Conservation (phyloP, 257 asterid species). For the Rehmannia glutinosa region DNA sequence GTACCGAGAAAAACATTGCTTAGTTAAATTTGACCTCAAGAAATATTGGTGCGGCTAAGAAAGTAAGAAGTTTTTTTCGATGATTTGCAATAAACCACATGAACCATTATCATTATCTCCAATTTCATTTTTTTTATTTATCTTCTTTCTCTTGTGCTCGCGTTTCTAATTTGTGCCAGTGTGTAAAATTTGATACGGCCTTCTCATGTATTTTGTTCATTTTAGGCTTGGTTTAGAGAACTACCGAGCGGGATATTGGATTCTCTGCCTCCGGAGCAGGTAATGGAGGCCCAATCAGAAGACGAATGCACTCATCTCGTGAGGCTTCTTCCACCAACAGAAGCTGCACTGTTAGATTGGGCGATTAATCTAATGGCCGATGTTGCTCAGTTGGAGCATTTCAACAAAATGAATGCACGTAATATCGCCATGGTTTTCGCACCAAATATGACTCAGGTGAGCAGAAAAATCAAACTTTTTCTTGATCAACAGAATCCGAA, state of each 20-base stretch:
- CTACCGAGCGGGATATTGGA: slow-evolving; percentile 77
- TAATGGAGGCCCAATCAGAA: slow-evolving; percentile 74
- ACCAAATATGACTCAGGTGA: slow-evolving; percentile 91
- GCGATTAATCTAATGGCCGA: slow-evolving; percentile 91
- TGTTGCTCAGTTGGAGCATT: slow-evolving; percentile 72
- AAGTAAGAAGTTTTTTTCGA: too few relatives aligned
- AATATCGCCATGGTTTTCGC: slow-evolving; percentile 92
- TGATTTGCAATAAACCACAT: too few relatives aligned
- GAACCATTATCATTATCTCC: too few relatives aligned
- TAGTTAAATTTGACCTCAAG: too few relatives aligned
- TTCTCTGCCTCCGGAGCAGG: slow-evolving; percentile 63
- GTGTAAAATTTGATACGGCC: too few relatives aligned
- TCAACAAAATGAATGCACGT: slow-evolving; percentile 85
- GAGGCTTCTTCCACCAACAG: slow-evolving; percentile 70
- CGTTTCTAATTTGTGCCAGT: background rate
- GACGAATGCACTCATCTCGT: slow-evolving; percentile 67
- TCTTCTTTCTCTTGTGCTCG: background rate
- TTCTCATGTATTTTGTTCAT: background rate
- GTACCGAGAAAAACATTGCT: too few relatives aligned
- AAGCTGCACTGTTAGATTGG: slow-evolving; percentile 81
- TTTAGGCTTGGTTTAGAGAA: slow-evolving; percentile 90
- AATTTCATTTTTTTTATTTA: background rate
- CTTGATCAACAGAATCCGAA: too few relatives aligned
- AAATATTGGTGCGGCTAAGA: too few relatives aligned
- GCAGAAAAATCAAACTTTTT: too few relatives aligned